Conservation (phyloP, 257 asterid species). For the Verbascum thapsus region DNA sequence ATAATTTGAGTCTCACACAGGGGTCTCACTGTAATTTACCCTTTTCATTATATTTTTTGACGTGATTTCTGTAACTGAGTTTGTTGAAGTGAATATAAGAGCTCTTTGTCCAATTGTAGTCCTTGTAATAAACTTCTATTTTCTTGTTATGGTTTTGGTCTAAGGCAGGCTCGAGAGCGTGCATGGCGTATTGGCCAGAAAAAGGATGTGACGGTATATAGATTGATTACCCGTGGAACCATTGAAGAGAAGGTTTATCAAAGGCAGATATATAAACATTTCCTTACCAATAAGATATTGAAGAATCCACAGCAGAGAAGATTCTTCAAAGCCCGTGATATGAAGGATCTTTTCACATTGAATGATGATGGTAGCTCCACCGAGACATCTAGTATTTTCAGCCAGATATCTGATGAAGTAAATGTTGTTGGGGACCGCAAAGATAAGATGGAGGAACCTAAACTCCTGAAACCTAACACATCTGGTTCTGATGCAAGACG, state of each 20-base stretch:
- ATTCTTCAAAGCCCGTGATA: constrained; percentile 92
- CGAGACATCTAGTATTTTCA: constrained; percentile 83
- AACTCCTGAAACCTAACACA: constrained; percentile 27
- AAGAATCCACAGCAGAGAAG: constrained; percentile 97
- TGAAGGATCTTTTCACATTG: constrained; percentile 93
- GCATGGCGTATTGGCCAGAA: constrained; percentile 99
- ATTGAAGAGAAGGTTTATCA: constrained; percentile 99
- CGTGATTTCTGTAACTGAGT: constrained; percentile 15
- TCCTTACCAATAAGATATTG: constrained; percentile 90
- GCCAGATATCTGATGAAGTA: constrained; percentile 72
- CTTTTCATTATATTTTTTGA: too few relatives aligned
- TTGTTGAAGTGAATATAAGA: constrained; percentile 4
- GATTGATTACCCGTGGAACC: constrained; percentile 96
- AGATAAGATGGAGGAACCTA: constrained; percentile 40
- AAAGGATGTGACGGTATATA: constrained; percentile 83
- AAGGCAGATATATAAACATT: constrained; percentile 95
- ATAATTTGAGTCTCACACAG: too few relatives aligned
- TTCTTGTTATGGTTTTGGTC: constrained; percentile 27
- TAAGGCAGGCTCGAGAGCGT: constrained; percentile 92
- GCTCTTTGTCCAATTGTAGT: constrained; percentile 24
- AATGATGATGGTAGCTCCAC: constrained; percentile 80
- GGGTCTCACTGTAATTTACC: too few relatives aligned
- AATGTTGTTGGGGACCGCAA: constrained; percentile 59
- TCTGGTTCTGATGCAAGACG: constrained; percentile 37
- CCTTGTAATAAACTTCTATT: constrained; percentile 25